These are phyloP conservation scores for Neovahlkampfia damariscottae DNA, from an alignment of 78 protist genomes.

Conservation along the genomic window DNA sequence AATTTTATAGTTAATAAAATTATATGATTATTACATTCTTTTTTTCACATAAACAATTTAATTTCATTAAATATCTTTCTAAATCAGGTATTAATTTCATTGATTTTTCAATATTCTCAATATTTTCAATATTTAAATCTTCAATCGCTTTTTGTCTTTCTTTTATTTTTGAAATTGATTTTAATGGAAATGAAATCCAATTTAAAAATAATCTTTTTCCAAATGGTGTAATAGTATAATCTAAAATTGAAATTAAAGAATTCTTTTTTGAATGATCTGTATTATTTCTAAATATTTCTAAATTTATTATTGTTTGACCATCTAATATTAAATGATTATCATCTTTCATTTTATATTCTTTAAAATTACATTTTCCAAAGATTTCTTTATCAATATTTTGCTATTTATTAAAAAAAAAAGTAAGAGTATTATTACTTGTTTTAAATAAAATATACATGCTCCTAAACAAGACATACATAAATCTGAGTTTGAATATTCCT, in stretches of 20 bases:
- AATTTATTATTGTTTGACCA: constrained; percentile 16
- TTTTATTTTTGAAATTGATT: not conserved
- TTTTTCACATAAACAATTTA: too few species aligned
- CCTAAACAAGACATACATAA: too few species aligned
- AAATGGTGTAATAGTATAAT: not conserved
- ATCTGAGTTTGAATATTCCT: too few species aligned
- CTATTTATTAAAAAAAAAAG: too few species aligned
- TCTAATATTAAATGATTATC: not conserved
- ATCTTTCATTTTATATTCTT: too few species aligned
- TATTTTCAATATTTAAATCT: not conserved
- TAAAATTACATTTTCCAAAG: too few species aligned
- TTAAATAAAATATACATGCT: too few species aligned
- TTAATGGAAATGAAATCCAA: constrained; percentile 37
- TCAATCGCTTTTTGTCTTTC: constrained; percentile 34
- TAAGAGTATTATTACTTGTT: too few species aligned
- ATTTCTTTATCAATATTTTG: too few species aligned
- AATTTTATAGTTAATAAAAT: too few species aligned
- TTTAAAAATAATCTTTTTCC: constrained; percentile 28
- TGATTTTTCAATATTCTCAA: not conserved
- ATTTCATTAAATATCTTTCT: not conserved
- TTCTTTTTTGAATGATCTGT: constrained; percentile 8
- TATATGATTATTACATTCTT: too few species aligned
- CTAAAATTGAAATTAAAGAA: constrained; percentile 8
- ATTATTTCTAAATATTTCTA: constrained; percentile 20
- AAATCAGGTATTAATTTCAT: constrained; percentile 4